These are phyloP conservation scores for Thuja plicata DNA, from an alignment of 83 land plant genomes.

Conservation along the genomic window DNA sequence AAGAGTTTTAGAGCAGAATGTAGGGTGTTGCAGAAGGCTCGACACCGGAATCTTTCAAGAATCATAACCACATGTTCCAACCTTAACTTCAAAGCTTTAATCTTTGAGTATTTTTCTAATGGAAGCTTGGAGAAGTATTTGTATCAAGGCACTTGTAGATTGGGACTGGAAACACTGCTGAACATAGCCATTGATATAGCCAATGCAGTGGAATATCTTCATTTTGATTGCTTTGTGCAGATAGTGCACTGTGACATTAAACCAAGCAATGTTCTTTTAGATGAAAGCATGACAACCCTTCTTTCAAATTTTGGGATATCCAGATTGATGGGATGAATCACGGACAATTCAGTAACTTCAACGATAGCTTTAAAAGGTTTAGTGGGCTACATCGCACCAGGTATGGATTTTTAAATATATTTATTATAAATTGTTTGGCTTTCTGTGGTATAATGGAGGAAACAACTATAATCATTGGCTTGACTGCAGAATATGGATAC, in stretches of 20 bases:
- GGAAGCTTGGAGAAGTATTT: conserved; percentile 14
- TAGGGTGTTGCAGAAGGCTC: not conserved
- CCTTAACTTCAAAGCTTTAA: conserved; percentile 20
- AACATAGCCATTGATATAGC: too few relatives aligned
- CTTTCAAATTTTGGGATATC: conserved; percentile 1
- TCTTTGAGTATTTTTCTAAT: conserved; percentile 20
- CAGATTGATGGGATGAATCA: not conserved
- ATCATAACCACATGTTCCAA: too few relatives aligned
- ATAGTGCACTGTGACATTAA: too few relatives aligned
- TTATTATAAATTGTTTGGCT: not conserved
- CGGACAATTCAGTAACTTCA: not conserved
- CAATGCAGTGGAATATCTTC: too few relatives aligned
- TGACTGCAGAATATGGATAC: too few relatives aligned
- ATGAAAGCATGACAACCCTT: not conserved
- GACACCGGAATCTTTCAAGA: too few relatives aligned
- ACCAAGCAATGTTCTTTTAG: too few relatives aligned
- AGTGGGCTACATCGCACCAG: too few relatives aligned
- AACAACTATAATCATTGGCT: too few relatives aligned
- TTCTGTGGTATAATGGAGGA: not conserved
- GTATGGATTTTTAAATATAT: not conserved
- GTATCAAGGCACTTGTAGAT: not conserved
- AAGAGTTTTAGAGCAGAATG: conserved; percentile 21
- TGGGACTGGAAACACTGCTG: not conserved
- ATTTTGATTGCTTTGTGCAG: too few relatives aligned
- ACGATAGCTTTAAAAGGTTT: too few relatives aligned